Conservation (phyloP, 768 basidiomycete species). For the Cytidiella melzeri region DNA sequence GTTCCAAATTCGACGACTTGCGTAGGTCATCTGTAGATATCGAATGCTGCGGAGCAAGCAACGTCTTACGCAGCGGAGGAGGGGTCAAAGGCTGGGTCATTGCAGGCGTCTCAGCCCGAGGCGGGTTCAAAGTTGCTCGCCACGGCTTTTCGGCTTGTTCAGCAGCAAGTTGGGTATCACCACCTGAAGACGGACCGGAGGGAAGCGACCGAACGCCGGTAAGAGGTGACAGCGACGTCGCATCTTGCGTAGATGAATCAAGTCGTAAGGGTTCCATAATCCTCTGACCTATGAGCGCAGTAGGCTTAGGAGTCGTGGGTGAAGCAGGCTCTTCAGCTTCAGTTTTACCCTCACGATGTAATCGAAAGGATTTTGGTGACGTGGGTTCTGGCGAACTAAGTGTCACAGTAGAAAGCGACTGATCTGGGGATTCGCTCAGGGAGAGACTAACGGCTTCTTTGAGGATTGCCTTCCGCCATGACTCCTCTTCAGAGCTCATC, state of each 20-base stretch:
- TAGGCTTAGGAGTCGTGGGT: conserved; percentile 6
- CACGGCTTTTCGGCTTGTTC: conserved; percentile 25
- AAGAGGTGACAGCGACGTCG: conserved; percentile 6
- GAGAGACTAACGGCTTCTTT: conserved; percentile 77
- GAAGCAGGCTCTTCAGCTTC: conserved; percentile 5
- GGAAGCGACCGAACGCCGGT: conserved; percentile 5
- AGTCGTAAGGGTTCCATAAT: conserved; percentile 9
- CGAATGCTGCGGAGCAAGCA: conserved; percentile 45
- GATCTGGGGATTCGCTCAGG: conserved; percentile 46
- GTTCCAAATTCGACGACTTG: conserved; percentile 7
- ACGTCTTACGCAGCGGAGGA: conserved; percentile 47
- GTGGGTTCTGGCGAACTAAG: conserved; percentile 10
- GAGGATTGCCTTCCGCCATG: conserved; percentile 73
- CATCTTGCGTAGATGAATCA: neutral
- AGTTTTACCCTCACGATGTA: neutral
- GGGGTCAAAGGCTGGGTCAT: conserved; percentile 59
- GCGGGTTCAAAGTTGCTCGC: conserved; percentile 25
- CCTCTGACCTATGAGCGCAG: conserved; percentile 7
- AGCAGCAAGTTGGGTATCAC: neutral
- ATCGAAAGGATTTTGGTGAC: conserved; percentile 12
- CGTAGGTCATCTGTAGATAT: conserved; percentile 33
- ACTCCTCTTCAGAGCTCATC: conserved; percentile 49
- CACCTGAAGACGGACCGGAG: neutral
- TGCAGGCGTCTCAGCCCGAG: conserved; percentile 62
- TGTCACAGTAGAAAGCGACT: conserved; percentile 34